These are phyloP conservation scores for Asterionellopsis glacialis DNA, from an alignment of 108 stramenopile genomes.

Conservation along the genomic window DNA sequence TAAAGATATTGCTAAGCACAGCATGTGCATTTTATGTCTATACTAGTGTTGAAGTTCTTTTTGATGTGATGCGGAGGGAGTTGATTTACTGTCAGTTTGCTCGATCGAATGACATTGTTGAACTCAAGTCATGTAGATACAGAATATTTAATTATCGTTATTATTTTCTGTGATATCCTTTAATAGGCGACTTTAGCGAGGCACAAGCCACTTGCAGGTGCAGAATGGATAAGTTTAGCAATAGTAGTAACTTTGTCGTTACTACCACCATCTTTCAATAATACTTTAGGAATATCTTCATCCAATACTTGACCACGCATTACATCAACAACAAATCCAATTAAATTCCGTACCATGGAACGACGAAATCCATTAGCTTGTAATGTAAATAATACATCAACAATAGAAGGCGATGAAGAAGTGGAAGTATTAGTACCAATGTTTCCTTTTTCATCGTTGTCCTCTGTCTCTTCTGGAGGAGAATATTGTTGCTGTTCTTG, in stretches of 20 bases:
- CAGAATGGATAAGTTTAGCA: background rate
- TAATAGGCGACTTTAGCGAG: background rate
- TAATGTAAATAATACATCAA: slow-evolving; percentile 49
- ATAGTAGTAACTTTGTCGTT: background rate
- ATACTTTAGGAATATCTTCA: slow-evolving; percentile 17
- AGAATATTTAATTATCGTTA: too few relatives aligned
- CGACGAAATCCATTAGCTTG: slow-evolving; percentile 73
- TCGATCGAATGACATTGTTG: too few relatives aligned
- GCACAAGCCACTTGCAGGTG: background rate
- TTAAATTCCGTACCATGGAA: slow-evolving; percentile 71
- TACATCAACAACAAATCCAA: slow-evolving; percentile 75
- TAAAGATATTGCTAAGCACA: too few relatives aligned
- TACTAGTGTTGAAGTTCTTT: too few relatives aligned
- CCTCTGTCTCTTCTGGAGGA: too few relatives aligned
- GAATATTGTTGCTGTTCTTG: slow-evolving; percentile 3
- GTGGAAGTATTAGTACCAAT: too few relatives aligned
- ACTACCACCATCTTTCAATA: too few relatives aligned
- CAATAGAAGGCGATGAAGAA: slow-evolving; percentile 22
- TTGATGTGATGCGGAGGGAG: too few relatives aligned
- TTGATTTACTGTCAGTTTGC: too few relatives aligned
- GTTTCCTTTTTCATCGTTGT: slow-evolving; percentile 9
- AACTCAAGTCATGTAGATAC: too few relatives aligned
- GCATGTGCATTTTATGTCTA: too few relatives aligned
- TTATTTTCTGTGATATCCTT: too few relatives aligned
- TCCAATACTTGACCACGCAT: slow-evolving; percentile 37